phyloP scores from a whole-genome alignment of 2,329 filamentous ascomycete genomes.

The Colletotrichum chlorophyti region DNA sequence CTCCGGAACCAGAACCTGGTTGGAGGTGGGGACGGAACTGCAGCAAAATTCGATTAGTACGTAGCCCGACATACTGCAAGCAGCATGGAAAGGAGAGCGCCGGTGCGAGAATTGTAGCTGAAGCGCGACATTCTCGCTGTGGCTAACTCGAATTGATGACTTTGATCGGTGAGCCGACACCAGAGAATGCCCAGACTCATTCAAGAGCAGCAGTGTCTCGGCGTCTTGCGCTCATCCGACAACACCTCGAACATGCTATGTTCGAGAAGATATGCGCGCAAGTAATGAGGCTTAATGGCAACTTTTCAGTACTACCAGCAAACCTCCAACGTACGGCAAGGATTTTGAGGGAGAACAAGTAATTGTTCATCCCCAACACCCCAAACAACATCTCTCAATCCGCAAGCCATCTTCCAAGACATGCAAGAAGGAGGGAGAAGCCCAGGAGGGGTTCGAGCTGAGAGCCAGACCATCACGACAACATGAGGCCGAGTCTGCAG shows the following conservation, averaged over 20 bases:
- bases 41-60: constrained; percentile 75
- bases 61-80: constrained; percentile 68
- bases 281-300: constrained; percentile 40
- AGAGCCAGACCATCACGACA: constrained; percentile 52
- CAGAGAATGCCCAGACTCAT: constrained; percentile 29
- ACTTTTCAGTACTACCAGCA: constrained; percentile 37
- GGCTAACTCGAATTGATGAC: constrained; percentile 80
- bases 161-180: constrained; percentile 77
- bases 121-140: constrained; percentile 90
- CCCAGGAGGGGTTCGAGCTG: constrained; percentile 81
- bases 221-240: constrained; percentile 69
- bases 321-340: constrained; percentile 66
- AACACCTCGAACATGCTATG: constrained; percentile 66
- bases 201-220: background rate
- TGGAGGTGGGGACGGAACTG: constrained; percentile 90
- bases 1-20: constrained; percentile 97
- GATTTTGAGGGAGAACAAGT: constrained; percentile 75
- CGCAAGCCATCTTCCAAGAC: constrained; percentile 53
- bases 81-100: constrained; percentile 73
- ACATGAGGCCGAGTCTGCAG: constrained; percentile 61
- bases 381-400: constrained; percentile 66
- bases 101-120: constrained; percentile 93
- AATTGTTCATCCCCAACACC: constrained; percentile 81
- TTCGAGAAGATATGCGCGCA: constrained; percentile 60
- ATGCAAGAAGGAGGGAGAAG: constrained; percentile 62